Percentiles rank a stretch among this genome's conserved stretches.
Conservation (phyloP, 2,329 filamentous ascomycete species). For the Helotiales sp. region DNA sequence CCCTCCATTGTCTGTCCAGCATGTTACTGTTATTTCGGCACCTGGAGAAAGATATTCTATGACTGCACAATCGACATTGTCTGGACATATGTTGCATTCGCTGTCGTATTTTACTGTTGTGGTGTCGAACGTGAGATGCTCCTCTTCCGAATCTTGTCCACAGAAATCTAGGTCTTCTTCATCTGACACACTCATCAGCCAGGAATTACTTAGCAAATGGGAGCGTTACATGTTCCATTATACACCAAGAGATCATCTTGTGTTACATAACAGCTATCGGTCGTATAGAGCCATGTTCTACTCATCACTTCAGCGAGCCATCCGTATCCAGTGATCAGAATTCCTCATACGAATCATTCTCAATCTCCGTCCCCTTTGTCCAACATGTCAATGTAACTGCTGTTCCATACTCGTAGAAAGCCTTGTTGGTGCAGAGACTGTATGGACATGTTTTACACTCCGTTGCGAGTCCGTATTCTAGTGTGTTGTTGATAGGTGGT, state of each 20-base stretch:
- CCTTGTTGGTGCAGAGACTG: constrained; percentile 22
- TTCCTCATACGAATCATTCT: constrained; percentile 19
- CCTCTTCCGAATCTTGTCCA: constrained; percentile 13
- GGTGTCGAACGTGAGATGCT: constrained; percentile 17
- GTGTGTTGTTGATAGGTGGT: constrained; percentile 21
- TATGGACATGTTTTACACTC: constrained; percentile 29
- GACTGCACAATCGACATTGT: constrained; percentile 13
- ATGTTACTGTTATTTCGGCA: constrained; percentile 20
- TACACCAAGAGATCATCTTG: constrained; percentile 22
- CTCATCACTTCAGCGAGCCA: not conserved
- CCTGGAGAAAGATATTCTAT: constrained; percentile 16
- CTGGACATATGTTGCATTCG: constrained; percentile 25
- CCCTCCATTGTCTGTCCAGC: constrained; percentile 20
- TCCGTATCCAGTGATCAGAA: not conserved
- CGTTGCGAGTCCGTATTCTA: constrained; percentile 20
- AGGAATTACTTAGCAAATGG: not conserved
- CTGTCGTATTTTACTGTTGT: constrained; percentile 18
- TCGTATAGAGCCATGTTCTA: constrained; percentile 26
- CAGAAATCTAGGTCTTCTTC: constrained; percentile 21
- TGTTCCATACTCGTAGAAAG: constrained; percentile 14
- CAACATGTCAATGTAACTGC: constrained; percentile 20
- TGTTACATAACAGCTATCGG: constrained; percentile 23
- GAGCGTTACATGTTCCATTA: constrained; percentile 20
- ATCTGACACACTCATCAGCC: constrained; percentile 2
- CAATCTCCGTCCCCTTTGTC: constrained; percentile 23